Evolutionary conservation across 139 green algal genomes (phyloP).

Genomic region (Coelastrella sp.): DNA sequence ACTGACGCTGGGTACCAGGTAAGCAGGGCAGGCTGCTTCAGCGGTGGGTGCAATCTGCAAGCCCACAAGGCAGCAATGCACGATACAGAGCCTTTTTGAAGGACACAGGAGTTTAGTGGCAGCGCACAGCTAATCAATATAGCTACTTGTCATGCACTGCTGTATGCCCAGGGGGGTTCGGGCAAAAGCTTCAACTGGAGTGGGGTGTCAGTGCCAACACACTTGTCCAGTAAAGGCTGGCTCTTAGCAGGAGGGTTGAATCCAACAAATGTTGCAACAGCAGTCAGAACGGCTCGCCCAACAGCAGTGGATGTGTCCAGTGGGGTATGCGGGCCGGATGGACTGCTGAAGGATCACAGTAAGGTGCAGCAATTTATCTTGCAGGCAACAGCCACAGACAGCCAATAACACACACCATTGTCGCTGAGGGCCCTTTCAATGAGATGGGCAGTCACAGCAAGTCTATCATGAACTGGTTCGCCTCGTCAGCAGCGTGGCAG

Average conservation of each 20-base stretch:
- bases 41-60: no score
- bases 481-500: no score
- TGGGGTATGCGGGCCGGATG: conserved; percentile 78
- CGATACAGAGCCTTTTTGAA: no score
- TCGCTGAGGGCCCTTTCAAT: no score
- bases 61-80: no score
- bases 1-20: no score
- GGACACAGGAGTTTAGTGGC: no score
- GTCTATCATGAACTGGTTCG: no score
- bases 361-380: conserved; percentile 62
- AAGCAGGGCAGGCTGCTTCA: no score
- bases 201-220: conserved; percentile 52
- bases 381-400: neutral
- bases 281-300: conserved; percentile 65
- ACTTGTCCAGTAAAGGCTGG: conserved; percentile 68
- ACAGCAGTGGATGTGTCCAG: conserved; percentile 87
- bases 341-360: conserved; percentile 59
- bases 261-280: conserved; percentile 77
- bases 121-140: no score
- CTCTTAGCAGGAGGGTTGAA: conserved; percentile 82
- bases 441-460: no score
- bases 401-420: neutral
- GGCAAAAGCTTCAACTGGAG: conserved; percentile 77
- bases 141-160: neutral
- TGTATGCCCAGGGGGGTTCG: conserved; percentile 67